phyloP scores from a whole-genome alignment of 2,329 filamentous ascomycete genomes.

The Metarhizium anisopliae region DNA sequence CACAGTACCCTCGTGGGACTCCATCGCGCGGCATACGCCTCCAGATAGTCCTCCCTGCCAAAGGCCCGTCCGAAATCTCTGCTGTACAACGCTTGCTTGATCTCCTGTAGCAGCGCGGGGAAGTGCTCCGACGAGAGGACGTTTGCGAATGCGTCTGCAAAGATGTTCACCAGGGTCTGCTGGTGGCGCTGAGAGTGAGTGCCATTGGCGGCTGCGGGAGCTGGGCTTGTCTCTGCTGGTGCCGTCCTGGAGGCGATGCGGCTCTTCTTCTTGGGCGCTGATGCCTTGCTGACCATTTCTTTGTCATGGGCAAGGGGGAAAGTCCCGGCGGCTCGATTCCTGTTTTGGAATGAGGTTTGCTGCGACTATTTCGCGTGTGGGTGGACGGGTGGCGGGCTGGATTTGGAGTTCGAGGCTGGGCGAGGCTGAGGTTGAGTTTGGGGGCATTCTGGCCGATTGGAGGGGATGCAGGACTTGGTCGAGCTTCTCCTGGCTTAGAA shows the following conservation, averaged over 20 bases:
- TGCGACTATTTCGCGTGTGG: neutral
- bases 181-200: constrained; percentile 30
- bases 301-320: neutral
- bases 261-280: neutral
- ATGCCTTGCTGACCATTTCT: constrained; percentile 5
- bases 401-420: too few relatives aligned
- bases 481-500: too few relatives aligned
- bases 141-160: constrained; percentile 53
- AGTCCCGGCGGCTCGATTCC: neutral
- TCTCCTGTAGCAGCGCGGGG: constrained; percentile 57
- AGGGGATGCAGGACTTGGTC: too few relatives aligned
- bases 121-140: constrained; percentile 39
- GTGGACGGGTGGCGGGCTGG: too few relatives aligned
- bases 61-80: constrained; percentile 81
- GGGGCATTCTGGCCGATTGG: neutral
- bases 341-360: too few relatives aligned
- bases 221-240: neutral
- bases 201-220: neutral
- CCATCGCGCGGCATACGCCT: constrained; percentile 84
- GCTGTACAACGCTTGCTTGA: constrained; percentile 79
- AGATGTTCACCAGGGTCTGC: constrained; percentile 65
- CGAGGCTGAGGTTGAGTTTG: neutral
- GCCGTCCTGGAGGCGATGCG: neutral
- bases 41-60: constrained; percentile 58
- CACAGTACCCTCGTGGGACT: constrained; percentile 78